Conservation (phyloP, 257 asterid species). For the Solanum piurae region DNA sequence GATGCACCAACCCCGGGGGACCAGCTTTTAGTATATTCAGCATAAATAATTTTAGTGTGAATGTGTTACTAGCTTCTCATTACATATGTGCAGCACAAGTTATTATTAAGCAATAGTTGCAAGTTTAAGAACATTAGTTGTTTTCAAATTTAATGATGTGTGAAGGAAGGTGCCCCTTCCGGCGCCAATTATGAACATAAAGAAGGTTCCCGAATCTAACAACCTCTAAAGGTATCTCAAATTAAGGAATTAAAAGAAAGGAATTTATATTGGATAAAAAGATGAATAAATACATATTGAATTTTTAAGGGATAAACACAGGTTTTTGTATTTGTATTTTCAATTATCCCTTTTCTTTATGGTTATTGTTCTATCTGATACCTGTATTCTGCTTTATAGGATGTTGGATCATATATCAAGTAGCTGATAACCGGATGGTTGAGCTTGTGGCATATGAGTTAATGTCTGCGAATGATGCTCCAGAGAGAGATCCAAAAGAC, state of each 20-base stretch:
- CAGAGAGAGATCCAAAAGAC: constrained; percentile 93
- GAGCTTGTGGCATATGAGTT: constrained; percentile 72
- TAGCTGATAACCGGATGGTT: constrained; percentile 35
- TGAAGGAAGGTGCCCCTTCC: neutral
- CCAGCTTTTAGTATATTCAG: neutral
- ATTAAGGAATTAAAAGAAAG: neutral
- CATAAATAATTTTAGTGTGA: neutral
- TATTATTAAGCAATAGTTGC: neutral
- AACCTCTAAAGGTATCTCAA: neutral
- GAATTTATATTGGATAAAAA: neutral
- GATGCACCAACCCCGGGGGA: neutral
- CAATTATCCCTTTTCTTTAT: neutral
- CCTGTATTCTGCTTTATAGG: constrained; percentile 34
- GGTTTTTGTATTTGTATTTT: neutral
- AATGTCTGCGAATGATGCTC: constrained; percentile 95
- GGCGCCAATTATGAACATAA: neutral
- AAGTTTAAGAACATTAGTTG: neutral
- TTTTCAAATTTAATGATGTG: neutral
- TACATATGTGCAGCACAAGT: neutral
- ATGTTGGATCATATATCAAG: constrained; percentile 79
- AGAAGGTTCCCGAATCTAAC: neutral
- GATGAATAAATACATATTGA: neutral
- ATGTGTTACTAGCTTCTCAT: neutral
- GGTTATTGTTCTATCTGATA: neutral
- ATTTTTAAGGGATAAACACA: neutral